Base-by-base conservation (phyloP, 768 basidiomycete genomes). In the Paxillus involutus region DNA sequence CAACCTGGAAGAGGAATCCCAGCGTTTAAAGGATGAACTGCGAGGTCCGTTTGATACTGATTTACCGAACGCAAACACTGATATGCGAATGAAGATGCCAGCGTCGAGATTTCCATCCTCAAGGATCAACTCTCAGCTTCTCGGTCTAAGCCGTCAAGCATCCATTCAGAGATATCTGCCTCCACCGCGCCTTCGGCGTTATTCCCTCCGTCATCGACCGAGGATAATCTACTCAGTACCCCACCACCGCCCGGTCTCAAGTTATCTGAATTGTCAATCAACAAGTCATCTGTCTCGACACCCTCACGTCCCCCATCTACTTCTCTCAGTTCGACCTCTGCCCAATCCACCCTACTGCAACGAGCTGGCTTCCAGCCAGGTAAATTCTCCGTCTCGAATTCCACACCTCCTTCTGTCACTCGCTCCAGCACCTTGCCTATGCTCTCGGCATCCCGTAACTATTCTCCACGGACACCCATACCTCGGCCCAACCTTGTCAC, bases 11-110 rank as follows among this genome's bases (percentile, higher is more conserved):
- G 95, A 96, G 69, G 89, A 95, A 63, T 82, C 79, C 44, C 97
- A 98, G 71, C 82, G 97, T 43, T 68, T 96, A 55, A 93, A 85
- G 69, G 97, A 98, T 64, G 95, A 98, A 66, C 73, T 98, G 40
- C 78, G 94, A 84, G 96, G 96, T 94, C 54, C 56, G 80, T 91
- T 59, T 56, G 77, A 32, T 49, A 9, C 13, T 46, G 3, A 40
- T 33, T 33, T 16, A 30, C 41, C 21, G 53, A 33, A 32, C 44
- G 52, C 39, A 42, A 33, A 32, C 32, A 14, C 50, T 63, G 16
- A 71, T 56, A 66, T 45, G 52, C 44, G 44, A 43, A 44, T 45
- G 32, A 61, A 96, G 94, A 96, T 74, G 84, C 91, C 50, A 89
- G 85, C 57, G 86, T 85, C 47, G 94, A 97, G 70, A 81, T 93